These are phyloP conservation scores for Kluyveromyces wickerhamii DNA, from an alignment of 805 yeast species.

Conservation along the genomic window DNA sequence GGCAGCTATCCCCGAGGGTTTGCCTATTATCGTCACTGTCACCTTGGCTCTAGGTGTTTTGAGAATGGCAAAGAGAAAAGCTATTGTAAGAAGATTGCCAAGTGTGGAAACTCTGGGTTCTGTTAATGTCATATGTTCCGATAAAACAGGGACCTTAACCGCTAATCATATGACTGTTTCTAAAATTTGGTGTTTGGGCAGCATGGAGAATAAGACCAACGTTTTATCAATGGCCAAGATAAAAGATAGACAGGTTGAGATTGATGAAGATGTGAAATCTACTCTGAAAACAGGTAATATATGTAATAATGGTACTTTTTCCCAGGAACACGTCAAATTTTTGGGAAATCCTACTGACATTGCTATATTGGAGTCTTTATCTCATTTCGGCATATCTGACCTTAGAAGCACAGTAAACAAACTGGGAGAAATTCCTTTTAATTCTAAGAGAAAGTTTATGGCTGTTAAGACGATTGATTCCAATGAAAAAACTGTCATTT, in stretches of 20 bases:
- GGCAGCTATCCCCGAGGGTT: slow-evolving; percentile 98
- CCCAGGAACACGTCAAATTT: slow-evolving; percentile 58
- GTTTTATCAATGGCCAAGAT: slow-evolving; percentile 39
- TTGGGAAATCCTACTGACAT: slow-evolving; percentile 94
- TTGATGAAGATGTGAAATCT: slow-evolving; percentile 47
- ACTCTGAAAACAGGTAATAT: slow-evolving; percentile 60
- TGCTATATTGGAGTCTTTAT: slow-evolving; percentile 71
- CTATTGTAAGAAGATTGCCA: slow-evolving; percentile 89
- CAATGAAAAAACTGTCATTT: slow-evolving; percentile 46
- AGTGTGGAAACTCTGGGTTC: slow-evolving; percentile 93
- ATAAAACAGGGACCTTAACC: slow-evolving; percentile 86
- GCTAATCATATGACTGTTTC: slow-evolving; percentile 88
- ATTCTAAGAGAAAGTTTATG: slow-evolving; percentile 81
- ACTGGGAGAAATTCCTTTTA: slow-evolving; percentile 72
- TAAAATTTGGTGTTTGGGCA: slow-evolving; percentile 68
- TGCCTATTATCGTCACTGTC: slow-evolving; percentile 96
- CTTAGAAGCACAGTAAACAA: slow-evolving; percentile 49
- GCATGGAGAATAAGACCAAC: slow-evolving; percentile 35
- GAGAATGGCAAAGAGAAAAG: slow-evolving; percentile 91
- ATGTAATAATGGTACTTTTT: slow-evolving; percentile 68
- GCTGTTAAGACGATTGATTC: slow-evolving; percentile 63
- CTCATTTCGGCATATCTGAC: slow-evolving; percentile 67
- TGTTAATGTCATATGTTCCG: slow-evolving; percentile 88
- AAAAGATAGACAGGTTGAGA: slow-evolving; percentile 31
- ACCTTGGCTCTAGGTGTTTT: slow-evolving; percentile 93